Evolutionary conservation across 1,139 yeast genomes (phyloP), one percentile per base, ranked within the genome.

Genomic region (Sugiyamaella xylanicola): DNA sequence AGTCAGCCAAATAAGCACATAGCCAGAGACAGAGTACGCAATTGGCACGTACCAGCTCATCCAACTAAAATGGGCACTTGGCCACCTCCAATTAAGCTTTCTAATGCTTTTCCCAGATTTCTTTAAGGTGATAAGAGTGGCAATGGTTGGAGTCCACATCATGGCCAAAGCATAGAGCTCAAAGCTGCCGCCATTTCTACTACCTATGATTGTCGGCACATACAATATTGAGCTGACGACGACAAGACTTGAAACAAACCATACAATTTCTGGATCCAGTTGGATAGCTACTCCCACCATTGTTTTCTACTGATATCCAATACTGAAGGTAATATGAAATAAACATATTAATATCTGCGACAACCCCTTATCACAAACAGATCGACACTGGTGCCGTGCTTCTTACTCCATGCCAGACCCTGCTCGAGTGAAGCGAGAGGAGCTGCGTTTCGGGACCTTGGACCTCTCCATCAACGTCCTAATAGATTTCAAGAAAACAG

Each of bases 41-140:
- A 50, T 43, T n/a, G 54, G 54, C 21, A 50, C 37, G 13, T 35
- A 32, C 54, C 54, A 50, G 25, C 54, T 44, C 37, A 50, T 22
- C 16, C 25, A n/a, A 21, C 22, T 36, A 50, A 22, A 43, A 3
- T 41, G 25, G 4, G 37, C 16, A 32, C 16, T 25, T 2, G 54
- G 54, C 54, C 54, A 50, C 16, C 19, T 11, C 54, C 54, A 50
- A 19, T 40, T 40, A 17, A 48, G 40, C 4, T 40, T 29, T 4
- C 52, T 13, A 19, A 48, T 48, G 20, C 17, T 16, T 15, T 32
- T 19, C n/a, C 32, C 15, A 40, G 21, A 40, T 7, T 29, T 17
- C 15, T 13, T 48, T 16, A 48, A 17, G 22, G 52, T 40, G 22
- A 41, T 3, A 3, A 40, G n/a, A 9, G 47, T 41, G 5, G 52